Percentiles rank a stretch among this genome's conserved stretches.
These are phyloP conservation scores for Beauveria bassiana DNA, from an alignment of 2,329 filamentous ascomycete genomes.

Conservation along the genomic window DNA sequence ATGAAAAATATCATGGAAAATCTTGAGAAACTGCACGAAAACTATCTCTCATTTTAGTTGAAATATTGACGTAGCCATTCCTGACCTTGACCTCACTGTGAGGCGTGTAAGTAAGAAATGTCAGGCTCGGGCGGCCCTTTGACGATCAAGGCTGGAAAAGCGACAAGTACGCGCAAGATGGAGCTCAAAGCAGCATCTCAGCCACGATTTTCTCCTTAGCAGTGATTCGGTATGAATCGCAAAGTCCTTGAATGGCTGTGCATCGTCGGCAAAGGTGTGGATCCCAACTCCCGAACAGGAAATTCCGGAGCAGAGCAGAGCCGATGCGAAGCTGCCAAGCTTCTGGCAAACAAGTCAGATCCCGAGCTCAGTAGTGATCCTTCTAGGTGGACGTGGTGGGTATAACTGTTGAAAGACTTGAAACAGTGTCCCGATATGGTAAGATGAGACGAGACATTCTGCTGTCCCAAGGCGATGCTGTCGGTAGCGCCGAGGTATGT, in stretches of 20 bases:
- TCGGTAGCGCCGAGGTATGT: neutral
- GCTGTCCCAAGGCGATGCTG: neutral
- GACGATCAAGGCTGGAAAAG: too few relatives aligned
- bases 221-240: too few relatives aligned
- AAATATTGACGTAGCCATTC: conserved; percentile 21
- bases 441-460: neutral
- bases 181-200: neutral
- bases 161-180: neutral
- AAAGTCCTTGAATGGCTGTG: neutral
- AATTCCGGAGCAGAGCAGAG: neutral
- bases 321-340: neutral
- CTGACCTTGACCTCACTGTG: conserved; percentile 4
- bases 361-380: neutral
- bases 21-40: neutral
- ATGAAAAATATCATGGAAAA: conserved; percentile 22
- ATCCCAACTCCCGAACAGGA: conserved; percentile 1
- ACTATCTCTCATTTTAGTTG: conserved; percentile 13
- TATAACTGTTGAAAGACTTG: neutral
- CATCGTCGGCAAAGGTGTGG: neutral
- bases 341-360: neutral
- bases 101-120: too few relatives aligned
- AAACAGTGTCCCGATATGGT: neutral
- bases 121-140: too few relatives aligned
- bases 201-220: neutral
- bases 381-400: neutral